phyloP scores from a whole-genome alignment of 73 alveolate species.

The Uronychia binucleata region DNA sequence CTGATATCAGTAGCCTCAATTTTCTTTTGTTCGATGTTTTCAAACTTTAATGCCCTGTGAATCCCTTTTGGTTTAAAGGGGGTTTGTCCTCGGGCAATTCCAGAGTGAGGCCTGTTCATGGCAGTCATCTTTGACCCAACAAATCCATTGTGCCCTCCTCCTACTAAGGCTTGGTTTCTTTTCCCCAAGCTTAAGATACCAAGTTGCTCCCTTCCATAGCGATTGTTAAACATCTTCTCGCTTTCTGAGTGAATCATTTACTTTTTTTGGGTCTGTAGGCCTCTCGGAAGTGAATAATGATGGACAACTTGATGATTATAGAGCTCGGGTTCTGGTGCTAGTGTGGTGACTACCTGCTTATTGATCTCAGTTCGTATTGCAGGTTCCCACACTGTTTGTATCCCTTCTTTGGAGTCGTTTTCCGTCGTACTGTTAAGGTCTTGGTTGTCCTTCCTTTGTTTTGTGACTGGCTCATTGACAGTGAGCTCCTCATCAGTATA shows the following conservation, averaged over 20 bases:
- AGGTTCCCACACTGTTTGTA: neutral
- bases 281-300: neutral
- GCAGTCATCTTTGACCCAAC: neutral
- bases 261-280: neutral
- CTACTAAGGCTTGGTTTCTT: neutral
- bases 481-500: no score
- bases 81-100: neutral
- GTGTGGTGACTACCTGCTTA: neutral
- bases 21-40: neutral
- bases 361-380: neutral
- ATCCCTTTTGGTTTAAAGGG: neutral
- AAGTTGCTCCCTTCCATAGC: neutral
- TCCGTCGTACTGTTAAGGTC: no score
- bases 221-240: neutral
- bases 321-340: neutral
- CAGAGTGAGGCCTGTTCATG: neutral
- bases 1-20: neutral
- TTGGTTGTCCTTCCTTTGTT: no score
- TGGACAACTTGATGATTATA: neutral
- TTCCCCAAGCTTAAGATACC: neutral
- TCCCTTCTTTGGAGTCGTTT: no score
- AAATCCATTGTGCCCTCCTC: neutral
- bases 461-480: no score
- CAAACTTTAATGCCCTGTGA: neutral
- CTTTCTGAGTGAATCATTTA: neutral